phyloP scores from a whole-genome alignment of 2,329 filamentous ascomycete genomes.

The Hortaea werneckii region DNA sequence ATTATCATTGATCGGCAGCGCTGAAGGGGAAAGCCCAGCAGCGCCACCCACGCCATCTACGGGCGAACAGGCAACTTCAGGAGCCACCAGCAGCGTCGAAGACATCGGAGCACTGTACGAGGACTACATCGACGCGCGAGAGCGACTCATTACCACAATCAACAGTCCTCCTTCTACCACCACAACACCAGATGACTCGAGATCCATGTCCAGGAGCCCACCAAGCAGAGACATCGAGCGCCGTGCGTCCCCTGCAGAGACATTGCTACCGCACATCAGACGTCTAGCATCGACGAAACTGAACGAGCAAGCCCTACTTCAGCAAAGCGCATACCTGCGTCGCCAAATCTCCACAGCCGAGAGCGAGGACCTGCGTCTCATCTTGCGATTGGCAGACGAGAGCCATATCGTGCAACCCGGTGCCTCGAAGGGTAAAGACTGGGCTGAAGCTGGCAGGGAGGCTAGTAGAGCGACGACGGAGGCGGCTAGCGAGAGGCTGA shows the following conservation, averaged over 20 bases:
- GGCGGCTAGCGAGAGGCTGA: slow-evolving; percentile 9
- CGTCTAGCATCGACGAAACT: slow-evolving; percentile 11
- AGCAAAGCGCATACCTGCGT: slow-evolving; percentile 18
- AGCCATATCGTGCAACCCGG: slow-evolving; percentile 25
- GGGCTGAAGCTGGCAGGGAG: slow-evolving; percentile 16
- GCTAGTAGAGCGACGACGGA: slow-evolving; percentile 1
- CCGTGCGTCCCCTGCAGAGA: slow-evolving; percentile 6
- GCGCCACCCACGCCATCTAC: not conserved
- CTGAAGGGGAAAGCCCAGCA: slow-evolving; percentile 7
- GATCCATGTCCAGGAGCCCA: not conserved
- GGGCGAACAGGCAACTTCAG: not conserved
- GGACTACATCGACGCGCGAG: slow-evolving; percentile 17
- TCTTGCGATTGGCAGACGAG: slow-evolving; percentile 24
- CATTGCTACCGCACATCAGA: slow-evolving; percentile 18
- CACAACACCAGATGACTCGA: not conserved
- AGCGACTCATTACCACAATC: slow-evolving; percentile 14
- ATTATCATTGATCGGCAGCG: slow-evolving; percentile 19
- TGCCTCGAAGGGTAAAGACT: slow-evolving; percentile 16
- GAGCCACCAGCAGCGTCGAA: slow-evolving; percentile 2
- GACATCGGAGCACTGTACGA: slow-evolving; percentile 20
- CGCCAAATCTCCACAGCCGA: slow-evolving; percentile 18
- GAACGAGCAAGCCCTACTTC: slow-evolving; percentile 15
- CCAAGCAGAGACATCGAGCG: not conserved
- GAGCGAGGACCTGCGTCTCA: slow-evolving; percentile 14
- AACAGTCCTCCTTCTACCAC: slow-evolving; percentile 5